Evolutionary conservation across 371 early-diverging fungal species (phyloP).

Genomic region (Mortierella polycephala): DNA sequence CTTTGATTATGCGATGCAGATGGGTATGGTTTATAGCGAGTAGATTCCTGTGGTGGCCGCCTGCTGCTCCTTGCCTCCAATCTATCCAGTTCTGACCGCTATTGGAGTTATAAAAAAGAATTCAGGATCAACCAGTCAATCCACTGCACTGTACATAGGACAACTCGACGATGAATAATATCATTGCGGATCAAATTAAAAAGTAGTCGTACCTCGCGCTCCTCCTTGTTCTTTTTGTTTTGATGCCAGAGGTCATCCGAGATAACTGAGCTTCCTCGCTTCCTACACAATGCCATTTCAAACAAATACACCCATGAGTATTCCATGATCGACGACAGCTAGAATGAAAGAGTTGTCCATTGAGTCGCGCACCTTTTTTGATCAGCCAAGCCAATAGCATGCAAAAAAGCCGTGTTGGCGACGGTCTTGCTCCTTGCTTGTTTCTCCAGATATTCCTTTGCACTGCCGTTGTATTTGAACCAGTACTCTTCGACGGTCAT

Average conservation of each 20-base stretch:
- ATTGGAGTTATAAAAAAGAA: background rate
- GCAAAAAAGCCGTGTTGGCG: slow-evolving; percentile 34
- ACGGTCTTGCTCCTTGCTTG: slow-evolving; percentile 22
- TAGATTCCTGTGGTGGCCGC: slow-evolving; percentile 11
- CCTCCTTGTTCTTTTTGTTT: slow-evolving; percentile 15
- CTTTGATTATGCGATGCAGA: slow-evolving; percentile 7
- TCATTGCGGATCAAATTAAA: slow-evolving; percentile 11
- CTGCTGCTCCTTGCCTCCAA: background rate
- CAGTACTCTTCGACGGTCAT: slow-evolving; percentile 53
- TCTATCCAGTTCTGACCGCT: background rate
- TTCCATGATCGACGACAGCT: background rate
- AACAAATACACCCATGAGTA: background rate
- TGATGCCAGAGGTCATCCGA: slow-evolving; percentile 19
- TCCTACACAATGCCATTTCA: background rate
- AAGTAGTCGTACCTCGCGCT: background rate
- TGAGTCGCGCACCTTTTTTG: slow-evolving; percentile 13
- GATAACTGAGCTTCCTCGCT: slow-evolving; percentile 7
- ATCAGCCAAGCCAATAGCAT: slow-evolving; percentile 23
- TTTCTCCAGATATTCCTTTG: slow-evolving; percentile 37
- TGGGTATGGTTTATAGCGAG: slow-evolving; percentile 18
- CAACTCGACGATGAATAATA: background rate
- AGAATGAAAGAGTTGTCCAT: background rate
- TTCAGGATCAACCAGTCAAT: too few species aligned
- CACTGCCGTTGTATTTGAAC: slow-evolving; percentile 43
- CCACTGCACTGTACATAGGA: background rate